Conservation (phyloP, 2,329 filamentous ascomycete genomes). For the Colletotrichum tropicale region DNA sequence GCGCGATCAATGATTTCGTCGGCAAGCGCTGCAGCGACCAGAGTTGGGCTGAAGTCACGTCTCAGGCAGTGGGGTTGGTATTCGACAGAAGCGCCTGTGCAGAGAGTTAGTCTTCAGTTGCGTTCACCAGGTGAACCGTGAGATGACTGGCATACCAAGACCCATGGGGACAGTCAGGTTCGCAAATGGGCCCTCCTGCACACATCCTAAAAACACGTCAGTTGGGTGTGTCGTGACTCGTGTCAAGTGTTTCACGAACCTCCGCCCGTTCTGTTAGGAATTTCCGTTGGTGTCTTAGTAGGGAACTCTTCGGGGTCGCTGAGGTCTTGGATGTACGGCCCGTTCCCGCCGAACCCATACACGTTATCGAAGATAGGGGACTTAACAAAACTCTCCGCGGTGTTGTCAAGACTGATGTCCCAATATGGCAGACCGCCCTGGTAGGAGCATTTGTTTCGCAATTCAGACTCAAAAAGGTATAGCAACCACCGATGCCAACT, state of each 20-base stretch:
- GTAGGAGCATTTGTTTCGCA: background rate
- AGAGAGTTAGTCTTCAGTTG: too few relatives aligned
- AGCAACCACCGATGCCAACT: background rate
- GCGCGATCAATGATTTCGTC: too few relatives aligned
- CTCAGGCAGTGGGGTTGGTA: background rate
- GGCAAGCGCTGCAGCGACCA: background rate
- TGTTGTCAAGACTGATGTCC: background rate
- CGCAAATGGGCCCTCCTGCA: background rate
- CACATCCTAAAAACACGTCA: background rate
- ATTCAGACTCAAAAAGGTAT: background rate
- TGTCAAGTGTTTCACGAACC: background rate
- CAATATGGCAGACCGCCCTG: background rate
- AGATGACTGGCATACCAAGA: background rate
- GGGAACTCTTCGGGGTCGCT: background rate
- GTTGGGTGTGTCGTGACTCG: background rate
- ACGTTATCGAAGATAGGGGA: background rate
- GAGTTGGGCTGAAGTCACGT: background rate
- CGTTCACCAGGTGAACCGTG: too few relatives aligned
- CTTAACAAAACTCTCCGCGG: background rate
- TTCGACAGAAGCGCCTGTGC: too few relatives aligned
- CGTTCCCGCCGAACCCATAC: background rate
- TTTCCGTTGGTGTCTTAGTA: background rate
- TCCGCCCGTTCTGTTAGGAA: background rate
- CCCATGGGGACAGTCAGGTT: background rate
- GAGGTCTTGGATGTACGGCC: background rate